These are phyloP conservation scores for Passiflora organensis DNA, from an alignment of 345 rosid species.

Conservation along the genomic window DNA sequence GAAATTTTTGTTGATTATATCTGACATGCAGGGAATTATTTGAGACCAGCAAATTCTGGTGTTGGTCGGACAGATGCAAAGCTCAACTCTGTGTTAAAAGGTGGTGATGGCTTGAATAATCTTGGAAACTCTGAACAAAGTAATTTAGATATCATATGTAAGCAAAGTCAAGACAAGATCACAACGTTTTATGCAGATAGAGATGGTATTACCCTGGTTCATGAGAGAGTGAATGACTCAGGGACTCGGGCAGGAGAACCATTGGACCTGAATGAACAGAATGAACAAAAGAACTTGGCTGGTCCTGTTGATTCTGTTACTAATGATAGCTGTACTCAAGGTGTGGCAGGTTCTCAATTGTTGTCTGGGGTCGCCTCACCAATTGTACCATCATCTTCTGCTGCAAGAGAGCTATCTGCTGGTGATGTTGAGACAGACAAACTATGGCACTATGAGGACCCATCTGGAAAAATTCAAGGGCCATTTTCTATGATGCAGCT, in stretches of 20 bases:
- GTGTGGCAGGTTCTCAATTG: slow-evolving; percentile 15
- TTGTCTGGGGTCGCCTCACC: slow-evolving; percentile 25
- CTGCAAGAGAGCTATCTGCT: slow-evolving; percentile 35
- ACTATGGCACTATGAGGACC: slow-evolving; percentile 86
- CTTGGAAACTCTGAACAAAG: slow-evolving; percentile 32
- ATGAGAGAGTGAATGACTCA: slow-evolving; percentile 21
- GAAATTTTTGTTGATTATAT: slow-evolving; percentile 9
- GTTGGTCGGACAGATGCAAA: slow-evolving; percentile 27
- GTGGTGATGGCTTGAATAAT: slow-evolving; percentile 30
- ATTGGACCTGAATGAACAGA: slow-evolving; percentile 2
- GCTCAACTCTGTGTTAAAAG: slow-evolving; percentile 21
- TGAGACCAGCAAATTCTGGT: slow-evolving; percentile 26
- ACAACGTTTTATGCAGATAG: slow-evolving; percentile 24
- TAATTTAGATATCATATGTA: slow-evolving; percentile 25
- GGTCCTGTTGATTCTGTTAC: slow-evolving; percentile 17
- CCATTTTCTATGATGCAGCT: slow-evolving; percentile 72
- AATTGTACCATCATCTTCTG: slow-evolving; percentile 29
- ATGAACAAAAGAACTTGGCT: slow-evolving; percentile 28
- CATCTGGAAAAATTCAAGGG: slow-evolving; percentile 71
- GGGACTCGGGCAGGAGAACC: slow-evolving; percentile 17
- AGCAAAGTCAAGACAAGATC: slow-evolving; percentile 20
- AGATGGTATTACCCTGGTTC: slow-evolving; percentile 28
- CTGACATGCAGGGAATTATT: slow-evolving; percentile 31
- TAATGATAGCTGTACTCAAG: slow-evolving; percentile 14
- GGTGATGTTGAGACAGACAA: slow-evolving; percentile 42